These are phyloP conservation scores for Blechomonas ayalai DNA, from an alignment of 208 protist species.

Conservation along the genomic window DNA sequence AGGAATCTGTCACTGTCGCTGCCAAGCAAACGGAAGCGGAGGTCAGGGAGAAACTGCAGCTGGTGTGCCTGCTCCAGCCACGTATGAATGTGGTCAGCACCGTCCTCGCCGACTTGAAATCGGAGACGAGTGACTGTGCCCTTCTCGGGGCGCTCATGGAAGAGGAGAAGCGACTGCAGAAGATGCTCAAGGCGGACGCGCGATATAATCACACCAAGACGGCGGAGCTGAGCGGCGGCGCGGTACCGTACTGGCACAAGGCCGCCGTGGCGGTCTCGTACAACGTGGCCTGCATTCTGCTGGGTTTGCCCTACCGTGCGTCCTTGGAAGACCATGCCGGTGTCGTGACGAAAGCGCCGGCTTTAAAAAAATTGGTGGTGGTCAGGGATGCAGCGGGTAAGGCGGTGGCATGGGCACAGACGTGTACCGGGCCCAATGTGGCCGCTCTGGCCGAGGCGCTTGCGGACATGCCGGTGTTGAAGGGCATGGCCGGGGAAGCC, in stretches of 20 bases:
- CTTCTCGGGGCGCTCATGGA: conserved; percentile 55
- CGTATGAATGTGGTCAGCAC: conserved; percentile 23
- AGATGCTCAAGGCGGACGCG: conserved; percentile 39
- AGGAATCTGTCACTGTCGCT: conserved; percentile 19
- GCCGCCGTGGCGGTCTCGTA: conserved; percentile 51
- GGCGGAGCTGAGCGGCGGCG: conserved; percentile 33
- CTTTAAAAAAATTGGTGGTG: conserved; percentile 48
- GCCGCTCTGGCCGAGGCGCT: conserved; percentile 18
- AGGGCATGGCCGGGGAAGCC: conserved; percentile 9
- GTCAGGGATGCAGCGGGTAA: conserved; percentile 14
- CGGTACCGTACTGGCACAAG: conserved; percentile 42
- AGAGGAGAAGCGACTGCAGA: conserved; percentile 52
- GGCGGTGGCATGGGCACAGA: conserved; percentile 51
- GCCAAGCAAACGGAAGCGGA: conserved; percentile 40
- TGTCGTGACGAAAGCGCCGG: conserved; percentile 19
- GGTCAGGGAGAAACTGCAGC: conserved; percentile 33
- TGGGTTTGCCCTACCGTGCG: conserved; percentile 25
- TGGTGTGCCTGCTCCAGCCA: conserved; percentile 48
- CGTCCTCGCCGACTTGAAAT: conserved; percentile 40
- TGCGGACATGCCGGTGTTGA: conserved; percentile 12
- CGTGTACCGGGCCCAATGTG: conserved; percentile 21
- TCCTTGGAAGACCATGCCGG: conserved; percentile 34
- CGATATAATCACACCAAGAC: conserved; percentile 50
- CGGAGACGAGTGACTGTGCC: conserved; percentile 22
- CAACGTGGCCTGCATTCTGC: conserved; percentile 56